Percentiles rank a stretch among this genome's conserved stretches.
Evolutionary conservation across 306 rosid species (phyloP).

Genomic region (Rosa persica): DNA sequence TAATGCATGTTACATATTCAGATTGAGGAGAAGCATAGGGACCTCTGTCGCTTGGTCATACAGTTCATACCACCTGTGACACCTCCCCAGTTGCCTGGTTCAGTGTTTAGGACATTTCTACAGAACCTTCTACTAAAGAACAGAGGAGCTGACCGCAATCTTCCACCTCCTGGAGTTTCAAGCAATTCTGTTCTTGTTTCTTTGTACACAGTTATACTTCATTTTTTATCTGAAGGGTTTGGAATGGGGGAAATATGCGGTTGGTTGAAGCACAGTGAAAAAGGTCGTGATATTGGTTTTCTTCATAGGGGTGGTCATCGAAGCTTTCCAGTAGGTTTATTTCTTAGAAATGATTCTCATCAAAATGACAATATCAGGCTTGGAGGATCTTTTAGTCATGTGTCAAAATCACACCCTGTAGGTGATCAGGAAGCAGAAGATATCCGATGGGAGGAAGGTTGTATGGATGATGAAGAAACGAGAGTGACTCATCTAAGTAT

Average conservation of each 20-base stretch:
- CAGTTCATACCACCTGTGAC: slow-evolving; percentile 83
- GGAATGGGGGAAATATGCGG: slow-evolving; percentile 65
- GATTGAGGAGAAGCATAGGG: slow-evolving; percentile 99
- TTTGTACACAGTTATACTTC: slow-evolving; percentile 80
- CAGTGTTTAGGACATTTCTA: slow-evolving; percentile 81
- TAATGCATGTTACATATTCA: slow-evolving; percentile 31
- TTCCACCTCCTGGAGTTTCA: slow-evolving; percentile 84
- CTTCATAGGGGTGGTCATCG: slow-evolving; percentile 95
- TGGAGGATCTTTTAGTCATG: slow-evolving; percentile 87
- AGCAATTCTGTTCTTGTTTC: slow-evolving; percentile 91
- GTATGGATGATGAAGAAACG: slow-evolving; percentile 82
- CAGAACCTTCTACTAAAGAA: slow-evolving; percentile 76
- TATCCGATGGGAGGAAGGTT: slow-evolving; percentile 90
- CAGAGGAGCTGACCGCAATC: slow-evolving; percentile 80
- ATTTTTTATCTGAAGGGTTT: slow-evolving; percentile 94
- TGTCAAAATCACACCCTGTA: slow-evolving; percentile 59
- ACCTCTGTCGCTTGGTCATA: slow-evolving; percentile 86
- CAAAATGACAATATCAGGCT: slow-evolving; percentile 75
- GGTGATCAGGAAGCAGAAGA: slow-evolving; percentile 64
- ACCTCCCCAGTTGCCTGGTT: slow-evolving; percentile 89
- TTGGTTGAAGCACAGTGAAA: slow-evolving; percentile 75
- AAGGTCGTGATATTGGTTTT: slow-evolving; percentile 71
- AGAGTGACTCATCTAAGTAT: slow-evolving; percentile 77
- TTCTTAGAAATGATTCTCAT: slow-evolving; percentile 69
- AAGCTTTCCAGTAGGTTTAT: slow-evolving; percentile 69